A percentile compares a stretch with the other conserved stretches of the same genome.
These are phyloP conservation scores for Chernovozyma sophiae-reginae DNA, from an alignment of 1,139 yeast genomes.

Conservation along the genomic window DNA sequence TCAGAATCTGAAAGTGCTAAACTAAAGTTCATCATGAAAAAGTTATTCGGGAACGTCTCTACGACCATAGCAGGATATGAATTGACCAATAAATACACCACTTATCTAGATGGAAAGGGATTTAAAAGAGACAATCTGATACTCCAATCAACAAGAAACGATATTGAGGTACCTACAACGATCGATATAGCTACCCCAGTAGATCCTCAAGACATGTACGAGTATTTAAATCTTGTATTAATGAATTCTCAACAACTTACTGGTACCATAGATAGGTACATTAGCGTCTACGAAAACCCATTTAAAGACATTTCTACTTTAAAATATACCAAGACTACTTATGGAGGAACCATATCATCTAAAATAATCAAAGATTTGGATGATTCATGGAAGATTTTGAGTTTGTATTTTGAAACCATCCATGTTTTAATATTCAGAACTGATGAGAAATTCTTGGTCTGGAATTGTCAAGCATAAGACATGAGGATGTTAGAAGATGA, in stretches of 20 bases:
- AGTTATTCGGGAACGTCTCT: not conserved
- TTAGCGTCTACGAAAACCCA: constrained; percentile 14
- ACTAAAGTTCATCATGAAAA: not conserved
- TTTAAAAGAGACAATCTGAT: constrained; percentile 2
- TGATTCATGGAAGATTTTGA: constrained; percentile 1
- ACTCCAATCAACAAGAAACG: not conserved
- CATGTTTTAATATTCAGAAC: constrained; percentile 2
- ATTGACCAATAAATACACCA: not conserved
- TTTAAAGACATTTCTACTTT: not conserved
- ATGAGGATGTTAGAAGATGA: no score
- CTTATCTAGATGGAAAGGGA: not conserved
- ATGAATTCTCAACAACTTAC: constrained; percentile 15
- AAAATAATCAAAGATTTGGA: not conserved
- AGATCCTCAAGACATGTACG: constrained; percentile 12
- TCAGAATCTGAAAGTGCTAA: not conserved
- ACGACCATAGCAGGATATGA: not conserved
- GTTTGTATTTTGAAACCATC: not conserved
- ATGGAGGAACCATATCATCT: not conserved
- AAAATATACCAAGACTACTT: not conserved
- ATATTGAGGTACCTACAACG: not conserved
- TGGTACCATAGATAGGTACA: constrained; percentile 11
- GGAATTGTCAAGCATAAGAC: constrained; percentile 1
- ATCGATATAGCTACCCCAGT: not conserved
- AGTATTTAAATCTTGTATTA: constrained; percentile 16
- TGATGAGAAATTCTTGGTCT: not conserved